Evolutionary conservation across 75 land plant genomes (phyloP).

Genomic region (Selaginella tamariscina): DNA sequence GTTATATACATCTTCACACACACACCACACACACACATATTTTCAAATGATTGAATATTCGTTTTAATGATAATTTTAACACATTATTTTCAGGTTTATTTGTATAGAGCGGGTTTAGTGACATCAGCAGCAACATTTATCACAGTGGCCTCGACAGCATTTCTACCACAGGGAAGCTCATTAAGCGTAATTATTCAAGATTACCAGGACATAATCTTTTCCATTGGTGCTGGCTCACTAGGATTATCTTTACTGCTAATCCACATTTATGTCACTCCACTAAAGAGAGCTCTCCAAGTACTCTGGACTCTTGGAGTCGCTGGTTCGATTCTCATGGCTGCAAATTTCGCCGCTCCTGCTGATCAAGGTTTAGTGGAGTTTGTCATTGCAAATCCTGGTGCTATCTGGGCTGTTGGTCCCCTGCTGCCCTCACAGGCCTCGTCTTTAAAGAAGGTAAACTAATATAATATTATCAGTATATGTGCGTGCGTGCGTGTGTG

Average conservation of each 20-base stretch:
- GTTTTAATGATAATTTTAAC: background rate
- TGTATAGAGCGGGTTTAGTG: slow-evolving; percentile 76
- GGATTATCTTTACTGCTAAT: slow-evolving; percentile 69
- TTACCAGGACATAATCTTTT: slow-evolving; percentile 41
- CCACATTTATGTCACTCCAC: slow-evolving; percentile 87
- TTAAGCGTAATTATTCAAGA: slow-evolving; percentile 25
- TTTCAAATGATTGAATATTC: background rate
- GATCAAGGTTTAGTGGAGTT: slow-evolving; percentile 46
- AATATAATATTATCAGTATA: too few species aligned
- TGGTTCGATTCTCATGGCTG: slow-evolving; percentile 60
- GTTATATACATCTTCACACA: background rate
- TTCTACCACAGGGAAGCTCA: slow-evolving; percentile 31
- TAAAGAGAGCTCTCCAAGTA: slow-evolving; percentile 76
- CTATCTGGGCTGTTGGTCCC: slow-evolving; percentile 92
- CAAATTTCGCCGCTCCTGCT: slow-evolving; percentile 45
- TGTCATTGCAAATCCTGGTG: slow-evolving; percentile 55
- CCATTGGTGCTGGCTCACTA: slow-evolving; percentile 59
- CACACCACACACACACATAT: background rate
- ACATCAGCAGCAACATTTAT: slow-evolving; percentile 71
- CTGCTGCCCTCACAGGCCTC: slow-evolving; percentile 88
- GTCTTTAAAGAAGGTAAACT: slow-evolving; percentile 87
- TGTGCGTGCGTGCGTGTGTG: too few species aligned
- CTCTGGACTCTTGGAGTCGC: slow-evolving; percentile 68
- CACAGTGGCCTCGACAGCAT: slow-evolving; percentile 51
- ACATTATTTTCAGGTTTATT: slow-evolving; percentile 43